Conservation (phyloP, 176 grass and related monocot genomes). For the Avena sativa region DNA sequence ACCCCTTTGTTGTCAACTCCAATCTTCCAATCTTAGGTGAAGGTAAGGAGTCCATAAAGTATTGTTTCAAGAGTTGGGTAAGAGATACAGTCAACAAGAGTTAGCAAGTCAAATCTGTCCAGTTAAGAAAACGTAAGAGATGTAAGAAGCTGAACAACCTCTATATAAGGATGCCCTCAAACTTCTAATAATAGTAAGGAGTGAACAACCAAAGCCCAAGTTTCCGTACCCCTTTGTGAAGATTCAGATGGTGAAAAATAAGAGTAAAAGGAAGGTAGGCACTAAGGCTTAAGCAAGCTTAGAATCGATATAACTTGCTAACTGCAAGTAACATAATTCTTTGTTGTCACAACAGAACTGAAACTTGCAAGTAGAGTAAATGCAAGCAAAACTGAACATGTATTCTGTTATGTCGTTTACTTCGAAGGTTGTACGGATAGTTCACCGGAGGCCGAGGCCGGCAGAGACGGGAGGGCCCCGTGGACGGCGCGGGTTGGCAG, state of each 20-base stretch:
- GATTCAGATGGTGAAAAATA: neutral
- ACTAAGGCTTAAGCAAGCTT: slow-evolving; percentile 14
- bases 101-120: neutral
- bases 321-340: neutral
- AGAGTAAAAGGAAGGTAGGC: neutral
- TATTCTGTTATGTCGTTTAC: too few relatives aligned
- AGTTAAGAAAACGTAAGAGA: neutral
- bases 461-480: too few relatives aligned
- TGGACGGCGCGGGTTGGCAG: too few relatives aligned
- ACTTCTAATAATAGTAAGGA: neutral
- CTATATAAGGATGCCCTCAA: neutral
- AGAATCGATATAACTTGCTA: neutral
- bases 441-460: too few relatives aligned
- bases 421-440: too few relatives aligned
- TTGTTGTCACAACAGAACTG: neutral
- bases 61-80: slow-evolving; percentile 1
- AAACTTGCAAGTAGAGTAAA: neutral
- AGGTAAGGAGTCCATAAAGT: neutral
- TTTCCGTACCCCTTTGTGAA: slow-evolving; percentile 5
- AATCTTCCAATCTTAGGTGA: slow-evolving; percentile 2
- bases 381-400: neutral
- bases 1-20: neutral
- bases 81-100: neutral
- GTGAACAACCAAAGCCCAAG: neutral
- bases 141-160: neutral